Evolutionary conservation across 2,329 filamentous ascomycete species (phyloP).

Genomic region (Aspergillus persii): DNA sequence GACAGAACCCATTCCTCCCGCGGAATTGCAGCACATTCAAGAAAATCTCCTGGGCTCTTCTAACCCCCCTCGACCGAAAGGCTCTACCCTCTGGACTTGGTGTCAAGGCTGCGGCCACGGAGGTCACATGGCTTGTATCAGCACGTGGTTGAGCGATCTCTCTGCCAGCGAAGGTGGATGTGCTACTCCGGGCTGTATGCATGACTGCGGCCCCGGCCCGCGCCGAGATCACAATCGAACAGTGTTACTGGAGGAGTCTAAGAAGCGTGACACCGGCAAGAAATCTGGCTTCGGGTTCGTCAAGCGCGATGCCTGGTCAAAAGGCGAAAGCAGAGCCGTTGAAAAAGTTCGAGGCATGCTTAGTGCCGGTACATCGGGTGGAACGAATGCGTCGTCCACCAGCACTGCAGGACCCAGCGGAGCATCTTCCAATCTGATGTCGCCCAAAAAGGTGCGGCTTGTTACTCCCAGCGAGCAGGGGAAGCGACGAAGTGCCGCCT

Average conservation of each 20-base stretch:
- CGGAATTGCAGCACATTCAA: constrained; percentile 26
- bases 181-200: constrained; percentile 58
- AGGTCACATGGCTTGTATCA: constrained; percentile 58
- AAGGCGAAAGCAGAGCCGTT: constrained; percentile 46
- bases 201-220: constrained; percentile 56
- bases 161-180: constrained; percentile 54
- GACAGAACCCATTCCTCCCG: constrained; percentile 30
- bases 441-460: constrained; percentile 46
- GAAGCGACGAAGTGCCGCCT: constrained; percentile 21
- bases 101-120: constrained; percentile 62
- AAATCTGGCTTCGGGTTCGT: constrained; percentile 36
- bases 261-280: constrained; percentile 32
- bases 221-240: constrained; percentile 42
- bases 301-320: constrained; percentile 46
- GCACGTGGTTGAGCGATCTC: constrained; percentile 53
- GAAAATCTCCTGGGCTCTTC: constrained; percentile 17
- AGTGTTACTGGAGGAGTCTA: constrained; percentile 30
- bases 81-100: constrained; percentile 51
- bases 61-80: constrained; percentile 29
- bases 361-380: constrained; percentile 29
- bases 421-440: constrained; percentile 35
- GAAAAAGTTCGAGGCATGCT: constrained; percentile 47
- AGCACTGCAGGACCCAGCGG: constrained; percentile 19
- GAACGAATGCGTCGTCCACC: constrained; percentile 21
- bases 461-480: constrained; percentile 45